These are phyloP conservation scores for Leccinum angustisporum DNA, from an alignment of 1,284 basidiomycete genomes.

Conservation along the genomic window DNA sequence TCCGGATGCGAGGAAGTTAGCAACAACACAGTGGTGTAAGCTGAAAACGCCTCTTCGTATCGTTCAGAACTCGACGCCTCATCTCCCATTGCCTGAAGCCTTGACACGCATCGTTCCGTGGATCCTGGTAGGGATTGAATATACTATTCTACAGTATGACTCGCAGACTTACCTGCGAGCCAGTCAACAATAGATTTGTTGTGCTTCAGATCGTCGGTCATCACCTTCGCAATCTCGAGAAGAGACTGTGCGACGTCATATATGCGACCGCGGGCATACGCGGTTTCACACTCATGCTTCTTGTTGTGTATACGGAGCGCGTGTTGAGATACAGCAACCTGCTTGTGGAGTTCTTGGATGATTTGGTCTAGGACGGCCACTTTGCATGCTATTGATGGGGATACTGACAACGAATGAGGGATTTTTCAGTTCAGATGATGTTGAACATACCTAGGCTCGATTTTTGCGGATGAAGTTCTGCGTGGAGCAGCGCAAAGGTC, in stretches of 20 bases:
- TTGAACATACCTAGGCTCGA: background rate
- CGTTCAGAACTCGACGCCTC: background rate
- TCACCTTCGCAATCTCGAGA: background rate
- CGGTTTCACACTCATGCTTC: background rate
- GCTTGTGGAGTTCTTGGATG: background rate
- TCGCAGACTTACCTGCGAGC: background rate
- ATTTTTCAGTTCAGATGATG: background rate
- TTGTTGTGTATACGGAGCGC: background rate
- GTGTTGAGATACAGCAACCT: background rate
- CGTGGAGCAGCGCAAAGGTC: background rate
- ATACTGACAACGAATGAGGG: background rate
- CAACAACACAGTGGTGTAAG: background rate
- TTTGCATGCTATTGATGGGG: background rate
- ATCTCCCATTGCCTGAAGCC: background rate
- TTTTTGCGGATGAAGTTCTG: background rate
- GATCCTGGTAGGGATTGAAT: background rate
- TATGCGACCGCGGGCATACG: background rate
- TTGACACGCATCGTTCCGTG: no score
- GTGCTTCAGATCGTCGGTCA: background rate
- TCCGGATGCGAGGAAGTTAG: background rate
- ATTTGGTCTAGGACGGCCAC: background rate
- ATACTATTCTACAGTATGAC: background rate
- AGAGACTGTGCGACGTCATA: background rate
- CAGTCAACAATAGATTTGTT: background rate
- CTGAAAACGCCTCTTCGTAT: background rate